Evolutionary conservation across 2,329 filamentous ascomycete genomes (phyloP).

Genomic region (Phoma sp.): DNA sequence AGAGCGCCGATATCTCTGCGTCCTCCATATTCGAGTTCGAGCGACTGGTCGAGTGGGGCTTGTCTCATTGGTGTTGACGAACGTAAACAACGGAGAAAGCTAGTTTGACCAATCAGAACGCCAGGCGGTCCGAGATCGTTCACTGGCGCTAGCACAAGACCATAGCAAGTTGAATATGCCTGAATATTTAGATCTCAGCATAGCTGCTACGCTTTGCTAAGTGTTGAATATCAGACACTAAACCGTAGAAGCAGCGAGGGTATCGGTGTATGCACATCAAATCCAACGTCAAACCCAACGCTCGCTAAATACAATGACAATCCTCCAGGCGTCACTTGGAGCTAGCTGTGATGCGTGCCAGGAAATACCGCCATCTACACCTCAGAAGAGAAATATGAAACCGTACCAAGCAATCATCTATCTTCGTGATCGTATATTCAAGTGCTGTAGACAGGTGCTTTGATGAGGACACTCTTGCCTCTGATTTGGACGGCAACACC

Average conservation of each 20-base stretch:
- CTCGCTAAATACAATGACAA: conserved; percentile 18
- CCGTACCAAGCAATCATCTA: background rate
- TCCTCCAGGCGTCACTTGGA: conserved; percentile 5
- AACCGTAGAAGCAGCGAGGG: conserved; percentile 42
- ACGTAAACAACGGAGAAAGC: conserved; percentile 35
- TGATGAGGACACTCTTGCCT: conserved; percentile 56
- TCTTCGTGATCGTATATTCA: conserved; percentile 19
- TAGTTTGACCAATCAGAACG: conserved; percentile 8
- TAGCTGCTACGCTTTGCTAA: conserved; percentile 10
- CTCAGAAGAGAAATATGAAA: conserved; percentile 4
- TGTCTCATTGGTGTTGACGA: conserved; percentile 27
- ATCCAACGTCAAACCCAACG: conserved; percentile 19
- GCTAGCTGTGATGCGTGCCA: conserved; percentile 18
- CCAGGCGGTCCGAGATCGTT: conserved; percentile 6
- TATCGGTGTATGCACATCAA: conserved; percentile 40
- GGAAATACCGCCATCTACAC: conserved; percentile 9
- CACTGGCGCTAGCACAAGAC: background rate
- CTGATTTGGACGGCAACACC: conserved; percentile 56
- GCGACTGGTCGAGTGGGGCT: conserved; percentile 9
- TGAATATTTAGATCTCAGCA: background rate
- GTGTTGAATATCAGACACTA: too few relatives aligned
- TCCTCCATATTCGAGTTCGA: conserved; percentile 30
- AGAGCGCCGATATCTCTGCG: conserved; percentile 17
- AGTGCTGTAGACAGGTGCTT: conserved; percentile 55
- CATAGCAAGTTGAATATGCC: too few relatives aligned